Evolutionary conservation across 1,284 basidiomycete species (phyloP), one percentile per base, ranked within the genome.

Genomic region (Lentinus polychrous): DNA sequence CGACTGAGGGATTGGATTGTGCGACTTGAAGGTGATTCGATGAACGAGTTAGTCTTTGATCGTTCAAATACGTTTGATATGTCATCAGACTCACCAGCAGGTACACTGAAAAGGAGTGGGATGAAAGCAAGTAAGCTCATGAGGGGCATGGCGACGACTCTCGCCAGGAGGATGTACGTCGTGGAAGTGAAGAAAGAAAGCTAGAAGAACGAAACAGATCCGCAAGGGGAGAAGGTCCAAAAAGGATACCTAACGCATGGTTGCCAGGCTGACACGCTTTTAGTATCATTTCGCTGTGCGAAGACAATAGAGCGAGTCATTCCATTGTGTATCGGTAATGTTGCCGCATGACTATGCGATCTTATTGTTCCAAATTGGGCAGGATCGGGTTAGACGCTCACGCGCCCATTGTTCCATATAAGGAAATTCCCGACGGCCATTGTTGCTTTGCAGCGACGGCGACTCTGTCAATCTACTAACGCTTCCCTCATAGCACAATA

Each of bases 1-100:
- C 71, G 51, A 87, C 79, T 59, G 75, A 61, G 47, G 80, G 69
- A 59, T 72, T 68, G 59, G 41, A 33, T 10, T 81, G 78, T 52
- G 80, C 79, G 62, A 71, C 79, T 57, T n/a, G n/a, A n/a, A n/a
- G n/a, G n/a, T n/a, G n/a, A n/a, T n/a, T n/a, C n/a, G n/a, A n/a
- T n/a, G n/a, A n/a, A n/a, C n/a, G n/a, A n/a, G n/a, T n/a, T n/a
- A n/a, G n/a, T n/a, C n/a, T n/a, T n/a, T n/a, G n/a, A n/a, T n/a
- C n/a, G n/a, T n/a, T n/a, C n/a, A n/a, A n/a, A n/a, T n/a, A n/a
- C n/a, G n/a, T n/a, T n/a, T n/a, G n/a, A n/a, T n/a, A n/a, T n/a
- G n/a, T n/a, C 27, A 27, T 10, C 39, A 31, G n/a, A 59, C 75
- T 68, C 60, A 77, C 77, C 70, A 57, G 68, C 71, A 62, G 68